Base-by-base conservation (phyloP, 768 basidiomycete genomes). In the Dioszegia aurantiaca region DNA sequence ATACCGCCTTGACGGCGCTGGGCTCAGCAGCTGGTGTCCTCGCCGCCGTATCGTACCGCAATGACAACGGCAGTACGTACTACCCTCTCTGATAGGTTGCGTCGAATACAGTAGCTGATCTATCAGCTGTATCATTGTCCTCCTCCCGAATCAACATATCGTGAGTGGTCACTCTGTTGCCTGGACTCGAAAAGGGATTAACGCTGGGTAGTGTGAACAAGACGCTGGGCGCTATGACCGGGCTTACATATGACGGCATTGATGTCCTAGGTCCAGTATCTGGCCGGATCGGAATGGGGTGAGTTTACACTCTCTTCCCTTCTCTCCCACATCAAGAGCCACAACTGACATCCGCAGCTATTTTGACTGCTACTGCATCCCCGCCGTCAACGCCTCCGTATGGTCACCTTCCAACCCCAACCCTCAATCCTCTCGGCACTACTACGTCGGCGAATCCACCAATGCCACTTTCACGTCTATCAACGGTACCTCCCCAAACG, bases 341-440 rank as follows among this genome's bases (percentile, higher is more conserved):
- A 41, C 40, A 45, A 9, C 44, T 45, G 44, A 45, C 44, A 8
- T 27, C 14, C 8, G 11, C 30, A 47, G 46, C 27, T 47, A 47
- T 19, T 47, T 30, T 31, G 46, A 47, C 46, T 47, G 46, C 30
- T 47, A 47, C 46, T 47, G 46, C 19, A 47, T 47, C 46, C 46
- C 46, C 26, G 46, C 46, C 26, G 46, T 47, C 14, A 47, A 33
- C 46, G 46, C 30, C 46, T 28, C 46, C 46, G 46, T 47, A 3
- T 31, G 27, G 30, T 30, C 46, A 4, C 46, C 46, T 14, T 47
- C 46, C 17, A 47, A 47, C 46, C 46, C 46, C 8, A 47, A 47
- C 46, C 46, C 46, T 28, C 46, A 47, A 31, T 47, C 46, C 28
- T 30, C 46, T 31, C 46, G 46, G 21, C 46, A 47, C 46, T 47